Base-by-base conservation (phyloP, 192 early-diverging fungal genomes). In the Coemansia guatemalensis region DNA sequence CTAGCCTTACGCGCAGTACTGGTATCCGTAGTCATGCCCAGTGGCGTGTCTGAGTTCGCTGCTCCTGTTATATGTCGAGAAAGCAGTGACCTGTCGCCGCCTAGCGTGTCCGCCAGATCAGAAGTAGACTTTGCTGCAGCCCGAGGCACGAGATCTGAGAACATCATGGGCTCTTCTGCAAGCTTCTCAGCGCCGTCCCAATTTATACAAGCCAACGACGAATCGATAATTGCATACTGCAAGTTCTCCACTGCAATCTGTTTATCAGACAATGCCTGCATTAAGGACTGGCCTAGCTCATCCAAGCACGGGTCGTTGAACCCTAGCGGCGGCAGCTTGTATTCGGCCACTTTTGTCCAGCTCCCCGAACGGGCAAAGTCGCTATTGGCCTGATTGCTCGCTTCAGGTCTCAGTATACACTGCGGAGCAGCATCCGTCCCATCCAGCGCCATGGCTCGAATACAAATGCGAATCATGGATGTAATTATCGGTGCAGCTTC, bases 151-250 rank as follows among this genome's bases (percentile, higher is more conserved):
- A 53, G 14, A 12, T 23, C 5, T 0, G 6, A 12, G n/a, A 23
- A 24, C 23, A 26, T 5, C 29, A 30, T 52, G 3, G 61, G 30
- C 6, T 27, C 35, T 9, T 27, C 22, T 18, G 44, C 23, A 22
- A 49, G 17, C 26, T 57, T 25, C 14, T 68, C 67, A 4, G 24
- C 24, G 23, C 53, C 26, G 35, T 69, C 33, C 76, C 76, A 78
- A 20, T 55, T 69, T 25, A 58, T 66, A 52, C 62, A 65, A 0
- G 76, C 76, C 51, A 73, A 39, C 0, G 64, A 62, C 14, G 76
- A 69, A 22, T 78, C 76, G 26, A 78, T 53, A 17, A 78, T 69
- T 2, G 76, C 70, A 48, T 69, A 73, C 39, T 78, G 76, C 18
- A 78, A 55, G 52, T 48, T 39, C 22, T 78, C 67, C 14, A 78